Evolutionary conservation across 768 basidiomycete species (phyloP), one percentile per base, ranked within the genome.

Genomic region (Hydnomerulius pinastri): DNA sequence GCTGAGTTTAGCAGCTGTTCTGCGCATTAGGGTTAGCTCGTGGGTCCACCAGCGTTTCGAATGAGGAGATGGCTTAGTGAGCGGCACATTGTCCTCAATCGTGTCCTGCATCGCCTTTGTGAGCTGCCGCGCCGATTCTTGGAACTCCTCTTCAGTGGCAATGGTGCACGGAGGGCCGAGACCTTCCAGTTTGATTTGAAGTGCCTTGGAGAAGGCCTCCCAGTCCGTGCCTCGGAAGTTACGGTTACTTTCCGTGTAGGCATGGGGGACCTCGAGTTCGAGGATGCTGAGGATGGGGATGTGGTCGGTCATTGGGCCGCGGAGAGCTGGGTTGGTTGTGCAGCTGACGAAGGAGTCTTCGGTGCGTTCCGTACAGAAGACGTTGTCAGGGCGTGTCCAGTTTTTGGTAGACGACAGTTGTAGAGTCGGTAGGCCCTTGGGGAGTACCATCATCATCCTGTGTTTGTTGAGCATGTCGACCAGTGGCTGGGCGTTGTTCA

Each of bases 341-440:
- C 72, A 76, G 7, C 24, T 21, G 4, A 58, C 51, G n/a, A 71
- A 18, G 2, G 10, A n/a, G 0, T 57, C 48, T 0, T 48, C 13
- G 4, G 62, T 39, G 15, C 58, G 39, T 2, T 46, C 48, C 0
- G 58, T 51, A 20, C 58, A 53, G 40, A 69, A 74, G 0, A 75
- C 60, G 23, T 76, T 75, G 54, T 74, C 72, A 0, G 65, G 64
- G 4, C 71, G 18, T 0, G 71, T 73, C 49, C 58, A 61, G 45
- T 70, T 70, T n/a, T 54, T 54, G n/a, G 61, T 59, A 4, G 20
- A 18, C 1, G 43, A 48, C 0, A 54, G 42, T 44, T 54, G 21
- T 0, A 71, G 60, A 0, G 64, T 73, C 7, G 61, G 68, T 3
- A 66, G 48, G n/a, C 50, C 58, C 30, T 60, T 54, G 2, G 62